Percentiles rank a stretch among this genome's conserved stretches.
phyloP scores from a whole-genome alignment of 2,329 filamentous ascomycete species.

The Rugonectria rugulosa region DNA sequence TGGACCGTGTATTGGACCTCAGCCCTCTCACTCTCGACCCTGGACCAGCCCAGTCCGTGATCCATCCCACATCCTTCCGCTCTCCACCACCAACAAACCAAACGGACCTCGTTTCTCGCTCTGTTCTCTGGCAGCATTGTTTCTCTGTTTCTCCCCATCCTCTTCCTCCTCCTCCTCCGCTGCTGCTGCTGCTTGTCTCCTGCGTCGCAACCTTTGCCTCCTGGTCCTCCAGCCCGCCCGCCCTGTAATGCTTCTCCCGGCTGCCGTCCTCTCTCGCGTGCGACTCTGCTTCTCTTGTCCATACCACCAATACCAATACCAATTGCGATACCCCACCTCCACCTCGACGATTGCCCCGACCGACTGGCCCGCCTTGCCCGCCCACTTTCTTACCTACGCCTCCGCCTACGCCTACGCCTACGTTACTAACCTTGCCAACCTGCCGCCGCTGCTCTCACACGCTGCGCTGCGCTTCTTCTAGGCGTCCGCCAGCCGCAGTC shows the following conservation, averaged over 20 bases:
- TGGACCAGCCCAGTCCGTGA: slow-evolving; percentile 17
- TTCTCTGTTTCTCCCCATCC: background rate
- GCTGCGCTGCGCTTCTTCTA: slow-evolving; percentile 14
- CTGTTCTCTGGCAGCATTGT: background rate
- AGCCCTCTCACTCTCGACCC: slow-evolving; percentile 13
- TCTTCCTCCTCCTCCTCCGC: no score
- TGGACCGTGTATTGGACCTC: slow-evolving; percentile 5
- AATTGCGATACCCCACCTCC: slow-evolving; percentile 32
- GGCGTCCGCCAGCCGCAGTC: slow-evolving; percentile 20
- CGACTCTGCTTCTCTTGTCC: no score
- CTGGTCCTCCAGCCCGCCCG: background rate
- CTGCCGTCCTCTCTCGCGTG: slow-evolving; percentile 20
- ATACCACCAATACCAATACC: background rate
- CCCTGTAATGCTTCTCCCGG: slow-evolving; percentile 20
- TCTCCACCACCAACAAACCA: slow-evolving; percentile 13
- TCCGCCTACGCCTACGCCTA: slow-evolving; percentile 17
- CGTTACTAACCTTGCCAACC: slow-evolving; percentile 3
- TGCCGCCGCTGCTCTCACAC: slow-evolving; percentile 9
- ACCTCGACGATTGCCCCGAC: slow-evolving; percentile 32
- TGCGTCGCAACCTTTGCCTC: background rate
- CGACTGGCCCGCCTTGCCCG: slow-evolving; percentile 15
- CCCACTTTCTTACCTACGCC: slow-evolving; percentile 17
- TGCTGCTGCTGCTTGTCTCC: no score
- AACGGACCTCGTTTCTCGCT: background rate
- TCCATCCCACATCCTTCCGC: slow-evolving; percentile 22